Conservation (phyloP, 129 eudicot species). For the Ambrosia trifida region DNA sequence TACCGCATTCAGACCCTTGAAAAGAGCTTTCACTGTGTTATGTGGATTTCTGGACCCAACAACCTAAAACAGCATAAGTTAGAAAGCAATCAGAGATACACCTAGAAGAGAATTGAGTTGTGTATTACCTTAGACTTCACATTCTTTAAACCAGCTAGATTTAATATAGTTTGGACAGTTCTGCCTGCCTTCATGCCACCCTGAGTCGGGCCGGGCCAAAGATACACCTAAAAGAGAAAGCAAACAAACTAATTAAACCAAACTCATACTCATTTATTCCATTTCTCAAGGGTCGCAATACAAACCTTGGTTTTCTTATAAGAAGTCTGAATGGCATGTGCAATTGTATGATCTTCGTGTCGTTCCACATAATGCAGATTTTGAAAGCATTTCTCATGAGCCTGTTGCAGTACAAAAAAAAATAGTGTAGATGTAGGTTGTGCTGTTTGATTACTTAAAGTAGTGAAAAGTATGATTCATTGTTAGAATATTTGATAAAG, state of each 20-base stretch:
- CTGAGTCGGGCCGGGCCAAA: slow-evolving; percentile 84
- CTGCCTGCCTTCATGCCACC: slow-evolving; percentile 91
- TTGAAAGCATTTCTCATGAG: slow-evolving; percentile 81
- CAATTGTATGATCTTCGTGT: slow-evolving; percentile 96
- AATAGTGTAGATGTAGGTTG: neutral
- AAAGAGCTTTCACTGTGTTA: slow-evolving; percentile 91
- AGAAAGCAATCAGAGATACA: neutral
- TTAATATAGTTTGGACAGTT: slow-evolving; percentile 71
- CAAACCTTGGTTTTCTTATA: slow-evolving; percentile 92
- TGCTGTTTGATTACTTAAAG: neutral
- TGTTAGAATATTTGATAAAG: neutral
- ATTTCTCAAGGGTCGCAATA: neutral
- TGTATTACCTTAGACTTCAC: slow-evolving; percentile 80
- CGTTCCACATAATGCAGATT: slow-evolving; percentile 89
- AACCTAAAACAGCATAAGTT: slow-evolving; percentile 46
- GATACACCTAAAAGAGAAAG: slow-evolving; percentile 59
- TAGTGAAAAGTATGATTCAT: neutral
- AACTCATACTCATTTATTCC: neutral
- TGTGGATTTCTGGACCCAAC: slow-evolving; percentile 92
- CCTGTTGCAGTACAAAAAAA: slow-evolving; percentile 44
- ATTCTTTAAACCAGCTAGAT: slow-evolving; percentile 86
- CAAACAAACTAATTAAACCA: neutral
- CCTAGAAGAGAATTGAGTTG: neutral
- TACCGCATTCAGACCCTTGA: slow-evolving; percentile 90
- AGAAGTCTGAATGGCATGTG: slow-evolving; percentile 86